Conservation (phyloP, 371 early-diverging fungal genomes). For the Batrachochytrium dendrobatidis region DNA sequence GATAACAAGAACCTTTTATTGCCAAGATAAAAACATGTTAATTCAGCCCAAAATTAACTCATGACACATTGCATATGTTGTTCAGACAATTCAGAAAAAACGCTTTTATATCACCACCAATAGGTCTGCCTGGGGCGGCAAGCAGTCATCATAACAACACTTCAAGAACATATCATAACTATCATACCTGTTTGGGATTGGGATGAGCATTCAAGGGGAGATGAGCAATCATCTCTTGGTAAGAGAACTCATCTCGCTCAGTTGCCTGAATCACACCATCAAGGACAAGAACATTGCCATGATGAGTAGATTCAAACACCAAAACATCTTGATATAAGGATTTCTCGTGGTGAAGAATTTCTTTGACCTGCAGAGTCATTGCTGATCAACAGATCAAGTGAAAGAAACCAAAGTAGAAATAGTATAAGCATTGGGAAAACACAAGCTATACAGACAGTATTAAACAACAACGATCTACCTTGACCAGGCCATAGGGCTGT, state of each 20-base stretch:
- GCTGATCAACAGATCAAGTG: constrained; percentile 40
- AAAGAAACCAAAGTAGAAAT: background rate
- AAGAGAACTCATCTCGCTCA: constrained; percentile 96
- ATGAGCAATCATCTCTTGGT: constrained; percentile 98
- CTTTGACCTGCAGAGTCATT: constrained; percentile 87
- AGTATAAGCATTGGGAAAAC: background rate
- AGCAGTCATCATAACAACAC: constrained; percentile 36
- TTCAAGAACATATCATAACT: background rate
- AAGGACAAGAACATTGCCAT: constrained; percentile 93
- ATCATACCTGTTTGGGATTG: constrained; percentile 76
- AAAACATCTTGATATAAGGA: constrained; percentile 93
- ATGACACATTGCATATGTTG: no score
- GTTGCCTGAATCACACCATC: constrained; percentile 96
- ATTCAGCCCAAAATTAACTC: no score
- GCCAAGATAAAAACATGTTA: no score
- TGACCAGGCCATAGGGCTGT: constrained; percentile 94
- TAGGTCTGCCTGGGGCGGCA: constrained; percentile 47
- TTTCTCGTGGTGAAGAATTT: constrained; percentile 88
- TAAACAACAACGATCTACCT: constrained; percentile 37
- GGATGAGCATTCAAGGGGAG: constrained; percentile 91
- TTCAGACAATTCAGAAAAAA: constrained; percentile 16
- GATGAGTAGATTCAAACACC: constrained; percentile 86
- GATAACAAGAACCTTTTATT: constrained; percentile 90
- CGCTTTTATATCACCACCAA: constrained; percentile 21
- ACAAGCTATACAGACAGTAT: background rate